Evolutionary conservation across 345 rosid genomes (phyloP), one percentile per base, ranked within the genome.

Genomic region (Orychophragmus violaceus): DNA sequence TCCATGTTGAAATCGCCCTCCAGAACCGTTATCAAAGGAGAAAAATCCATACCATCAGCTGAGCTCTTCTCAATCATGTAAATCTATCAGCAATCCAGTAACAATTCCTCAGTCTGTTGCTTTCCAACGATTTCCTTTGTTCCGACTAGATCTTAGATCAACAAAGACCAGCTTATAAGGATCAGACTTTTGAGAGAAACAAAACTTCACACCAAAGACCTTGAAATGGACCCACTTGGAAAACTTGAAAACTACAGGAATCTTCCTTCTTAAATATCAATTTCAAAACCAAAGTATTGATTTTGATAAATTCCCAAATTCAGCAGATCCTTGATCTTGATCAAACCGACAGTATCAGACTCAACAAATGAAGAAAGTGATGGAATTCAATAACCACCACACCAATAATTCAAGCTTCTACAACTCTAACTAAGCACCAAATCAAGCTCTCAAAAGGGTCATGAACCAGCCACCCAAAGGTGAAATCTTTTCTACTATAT

Each of bases 21-120:
- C 52, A 81, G 58, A 17, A 79, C 66, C 24, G 74, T 49, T 72
- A 76, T 49, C 48, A 82, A 66, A 66, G 82, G 82, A 9, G 96
- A 82, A 44, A 82, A 82, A 78, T 84, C 91, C 83, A 83, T 78
- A 54, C 82, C 82, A 14, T 82, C 80, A 6, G 80, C 86, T 85
- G 80, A 79, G 61, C 57, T 63, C 76, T 72, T 54, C 53, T 48
- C 59, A 76, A 82, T 33, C 81, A 72, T 66, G 59, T 27, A 71
- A 63, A 23, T 25, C 69, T 52, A 23, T 13, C 37, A 62, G 39
- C 45, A 55, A 56, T 56, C 64, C 49, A 56, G 29, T 24, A 64
- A 55, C 14, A 18, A 30, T 44, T 16, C 44, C 56, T 44, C 46
- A 36, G 21, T 51, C 46, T 54, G 29, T 46, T 55, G 36, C 28